Base-by-base conservation (phyloP, 2,329 filamentous ascomycete species). In the Elsinoe batatas region DNA sequence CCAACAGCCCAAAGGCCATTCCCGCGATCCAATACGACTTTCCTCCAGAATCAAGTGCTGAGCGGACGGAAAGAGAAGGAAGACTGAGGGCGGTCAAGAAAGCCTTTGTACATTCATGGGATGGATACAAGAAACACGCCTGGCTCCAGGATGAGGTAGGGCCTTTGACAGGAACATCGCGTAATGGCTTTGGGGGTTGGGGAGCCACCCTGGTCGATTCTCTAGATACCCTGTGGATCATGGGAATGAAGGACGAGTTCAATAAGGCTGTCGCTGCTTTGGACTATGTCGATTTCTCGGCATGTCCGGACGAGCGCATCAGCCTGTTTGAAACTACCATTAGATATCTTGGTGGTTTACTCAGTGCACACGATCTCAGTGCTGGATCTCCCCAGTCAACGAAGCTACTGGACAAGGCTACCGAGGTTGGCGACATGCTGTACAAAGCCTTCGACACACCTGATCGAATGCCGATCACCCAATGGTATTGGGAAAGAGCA, bases 161-260 rank as follows among this genome's bases (percentile, higher is more conserved):
- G 17, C 91, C 91, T 0, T 32, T 68, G 33, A 79, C 81, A 15
- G 83, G 82, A 54, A 74, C 72, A 17, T 82, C 76, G 60, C 81
- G 81, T 20, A 87, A 96, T 65, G 87, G 88, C 0, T 96, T 96
- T 68, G 91, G 88, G 65, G 88, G 87, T 47, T 95, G 90, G 90
- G 87, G 86, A n/a, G 89, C 89, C 17, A 93, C 89, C 0, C 68
- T 95, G 59, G 86, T 95, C 11, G 89, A 95, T 72, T 75, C 81
- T 1, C 72, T 91, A 49, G 85, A 88, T 64, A 82, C 81, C n/a
- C 72, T 88, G 12, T 87, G 84, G 83, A 84, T 88, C 60, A 82
- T 88, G 79, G 84, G 78, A 3, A 61, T 87, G 64, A 76, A 76
- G 59, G 72, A 79, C 0, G 84, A 88, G 57, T 88, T 88, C 63